phyloP scores from a whole-genome alignment of 208 protist genomes.

The Acanthamoeba triangularis region DNA sequence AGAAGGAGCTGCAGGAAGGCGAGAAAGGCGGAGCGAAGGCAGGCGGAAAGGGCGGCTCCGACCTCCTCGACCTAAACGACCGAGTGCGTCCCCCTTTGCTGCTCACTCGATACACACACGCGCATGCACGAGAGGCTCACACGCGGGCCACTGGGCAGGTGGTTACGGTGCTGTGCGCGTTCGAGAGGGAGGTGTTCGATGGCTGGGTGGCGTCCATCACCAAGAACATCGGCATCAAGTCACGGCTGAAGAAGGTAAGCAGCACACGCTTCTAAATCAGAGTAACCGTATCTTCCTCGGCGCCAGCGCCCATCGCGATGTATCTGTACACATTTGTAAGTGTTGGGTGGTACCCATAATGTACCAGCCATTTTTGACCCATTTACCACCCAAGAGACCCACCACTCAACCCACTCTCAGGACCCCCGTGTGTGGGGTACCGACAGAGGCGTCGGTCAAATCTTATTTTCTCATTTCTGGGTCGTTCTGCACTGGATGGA shows the following conservation, averaged over 20 bases:
- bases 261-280: conserved; percentile 5
- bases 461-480: too few relatives aligned
- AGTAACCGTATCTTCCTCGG: too few relatives aligned
- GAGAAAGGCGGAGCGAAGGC: background rate
- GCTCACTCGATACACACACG: background rate
- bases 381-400: too few relatives aligned
- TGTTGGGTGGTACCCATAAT: too few relatives aligned
- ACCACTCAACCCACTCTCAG: too few relatives aligned
- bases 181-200: conserved; percentile 18
- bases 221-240: conserved; percentile 37
- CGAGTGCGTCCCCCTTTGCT: background rate
- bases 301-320: too few relatives aligned
- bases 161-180: conserved; percentile 15
- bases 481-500: too few relatives aligned
- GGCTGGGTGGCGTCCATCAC: conserved; percentile 11
- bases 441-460: too few relatives aligned
- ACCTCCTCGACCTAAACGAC: background rate
- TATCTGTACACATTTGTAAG: too few relatives aligned
- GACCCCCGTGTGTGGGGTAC: too few relatives aligned
- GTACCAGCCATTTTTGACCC: too few relatives aligned
- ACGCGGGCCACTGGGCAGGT: background rate
- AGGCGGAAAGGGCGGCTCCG: background rate
- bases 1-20: background rate
- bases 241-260: conserved; percentile 29
- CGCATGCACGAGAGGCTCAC: background rate